Conservation (phyloP, 2,329 filamentous ascomycete genomes). For the Gaeumannomyces sp. region DNA sequence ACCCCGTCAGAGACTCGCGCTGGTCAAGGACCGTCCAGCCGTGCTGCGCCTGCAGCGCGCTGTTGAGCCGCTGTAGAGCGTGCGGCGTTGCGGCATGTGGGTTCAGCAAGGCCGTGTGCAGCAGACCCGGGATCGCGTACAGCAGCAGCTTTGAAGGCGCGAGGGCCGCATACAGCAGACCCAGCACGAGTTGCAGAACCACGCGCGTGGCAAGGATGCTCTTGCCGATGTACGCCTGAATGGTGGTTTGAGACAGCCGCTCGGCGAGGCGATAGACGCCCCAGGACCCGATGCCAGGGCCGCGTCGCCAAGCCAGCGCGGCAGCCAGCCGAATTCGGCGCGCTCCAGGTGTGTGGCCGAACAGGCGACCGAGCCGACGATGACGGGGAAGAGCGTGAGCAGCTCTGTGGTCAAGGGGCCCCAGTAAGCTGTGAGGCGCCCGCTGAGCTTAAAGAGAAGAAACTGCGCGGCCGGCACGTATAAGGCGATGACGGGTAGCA, state of each 20-base stretch:
- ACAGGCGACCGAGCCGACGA: conserved; percentile 56
- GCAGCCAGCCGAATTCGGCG: conserved; percentile 48
- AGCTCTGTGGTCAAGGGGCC: conserved; percentile 73
- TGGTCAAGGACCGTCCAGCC: conserved; percentile 70
- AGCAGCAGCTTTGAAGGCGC: conserved; percentile 64
- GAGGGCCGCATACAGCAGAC: conserved; percentile 56
- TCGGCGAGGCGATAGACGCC: conserved; percentile 53
- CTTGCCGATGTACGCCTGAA: conserved; percentile 51
- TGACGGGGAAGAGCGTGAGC: conserved; percentile 64
- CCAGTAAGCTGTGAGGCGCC: conserved; percentile 56
- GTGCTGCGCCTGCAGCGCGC: conserved; percentile 55
- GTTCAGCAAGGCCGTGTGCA: conserved; percentile 68
- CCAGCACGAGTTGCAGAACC: conserved; percentile 64
- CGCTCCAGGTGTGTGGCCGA: conserved; percentile 60
- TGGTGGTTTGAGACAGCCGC: conserved; percentile 29
- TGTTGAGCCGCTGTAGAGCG: conserved; percentile 58
- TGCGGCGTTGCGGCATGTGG: conserved; percentile 60
- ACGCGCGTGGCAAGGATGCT: conserved; percentile 62
- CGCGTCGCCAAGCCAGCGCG: conserved; percentile 54
- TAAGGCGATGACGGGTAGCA: conserved; percentile 66
- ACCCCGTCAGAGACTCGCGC: conserved; percentile 81
- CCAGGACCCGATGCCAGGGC: conserved; percentile 60
- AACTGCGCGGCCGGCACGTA: conserved; percentile 70
- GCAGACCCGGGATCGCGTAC: conserved; percentile 62
- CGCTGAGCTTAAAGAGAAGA: conserved; percentile 62